Base-by-base conservation (phyloP, 2,329 filamentous ascomycete genomes). In the Colletotrichum eremochloae region DNA sequence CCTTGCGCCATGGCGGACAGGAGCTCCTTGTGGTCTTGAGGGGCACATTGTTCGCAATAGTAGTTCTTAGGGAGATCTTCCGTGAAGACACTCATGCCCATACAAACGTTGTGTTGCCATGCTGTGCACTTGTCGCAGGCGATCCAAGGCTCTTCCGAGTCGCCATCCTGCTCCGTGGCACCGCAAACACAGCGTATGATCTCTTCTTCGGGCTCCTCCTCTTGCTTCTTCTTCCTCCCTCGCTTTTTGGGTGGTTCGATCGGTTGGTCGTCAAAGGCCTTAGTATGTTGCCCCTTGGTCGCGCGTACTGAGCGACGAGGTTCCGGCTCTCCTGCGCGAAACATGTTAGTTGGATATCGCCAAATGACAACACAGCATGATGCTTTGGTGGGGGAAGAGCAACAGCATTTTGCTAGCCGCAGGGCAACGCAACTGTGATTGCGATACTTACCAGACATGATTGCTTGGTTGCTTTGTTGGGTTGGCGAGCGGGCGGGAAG, bases 51-150 rank as follows among this genome's bases (percentile, higher is more conserved):
- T 82, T 99, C 96, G 83, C 96, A 99, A 82, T 93, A 97, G 84
- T 99, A 99, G 81, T 93, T 88, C 73, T 93, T 93, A 40, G 93
- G 92, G 67, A 94, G 87, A 78, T 95, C 90, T 71, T 95, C 93
- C 42, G 92, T 90, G 76, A 93, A 94, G 58, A 92, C 90, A 78
- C 88, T 91, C 80, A 98, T 90, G 65, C 94, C 94, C 86, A 99
- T 94, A 80, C 96, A 99, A 75, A 97, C 92, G 79, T 98, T 98
- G 83, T 99, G 96, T 83, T 99, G 96, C 96, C 96, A 99, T 53
- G 93, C 96, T 61, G 90, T 91, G 82, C 96, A 99, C 58, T 89
- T 90, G 82, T 99, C 96, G 85, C 96, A 99, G 73, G 93, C 94
- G 78, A 99, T 97, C 95, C 97, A 98, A 64, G 95, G 92, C 77